A percentile compares a stretch with the other conserved stretches of the same genome.
These are phyloP conservation scores for Rubroboletus pulcherrimus DNA, from an alignment of 768 basidiomycete species.

Conservation along the genomic window DNA sequence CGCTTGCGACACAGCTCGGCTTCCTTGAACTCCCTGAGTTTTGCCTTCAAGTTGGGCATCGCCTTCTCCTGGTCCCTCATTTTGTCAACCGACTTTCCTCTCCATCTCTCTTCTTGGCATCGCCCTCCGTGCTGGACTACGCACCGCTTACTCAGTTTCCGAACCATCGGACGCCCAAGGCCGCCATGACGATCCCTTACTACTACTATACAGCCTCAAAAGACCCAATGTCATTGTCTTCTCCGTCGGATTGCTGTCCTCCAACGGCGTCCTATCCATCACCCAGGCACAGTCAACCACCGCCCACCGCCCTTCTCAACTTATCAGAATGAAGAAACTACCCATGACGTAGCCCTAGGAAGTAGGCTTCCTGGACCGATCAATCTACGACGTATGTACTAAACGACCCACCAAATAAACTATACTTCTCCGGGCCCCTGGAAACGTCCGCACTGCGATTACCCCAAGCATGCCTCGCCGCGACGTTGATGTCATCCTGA, in stretches of 20 bases:
- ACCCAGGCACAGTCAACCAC: neutral
- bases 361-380: slow-evolving; percentile 74
- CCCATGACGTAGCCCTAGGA: slow-evolving; percentile 64
- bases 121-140: too few species aligned
- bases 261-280: slow-evolving; percentile 26
- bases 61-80: too few species aligned
- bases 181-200: slow-evolving; percentile 4
- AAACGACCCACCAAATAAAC: slow-evolving; percentile 78
- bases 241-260: slow-evolving; percentile 35
- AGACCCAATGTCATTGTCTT: slow-evolving; percentile 46
- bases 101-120: too few species aligned
- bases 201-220: slow-evolving; percentile 42
- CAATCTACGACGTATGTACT: slow-evolving; percentile 46
- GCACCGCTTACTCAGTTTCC: too few species aligned
- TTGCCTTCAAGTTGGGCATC: too few species aligned
- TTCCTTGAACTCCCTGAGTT: too few species aligned
- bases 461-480: slow-evolving; percentile 37
- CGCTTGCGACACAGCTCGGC: too few species aligned
- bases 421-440: slow-evolving; percentile 56
- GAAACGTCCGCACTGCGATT: slow-evolving; percentile 51
- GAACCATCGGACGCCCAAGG: too few species aligned
- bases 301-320: neutral
- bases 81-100: too few species aligned
- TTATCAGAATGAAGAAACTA: slow-evolving; percentile 8
- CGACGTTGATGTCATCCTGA: slow-evolving; percentile 19